phyloP scores from a whole-genome alignment of 2,329 filamentous ascomycete genomes.

The Penicillium sp. region DNA sequence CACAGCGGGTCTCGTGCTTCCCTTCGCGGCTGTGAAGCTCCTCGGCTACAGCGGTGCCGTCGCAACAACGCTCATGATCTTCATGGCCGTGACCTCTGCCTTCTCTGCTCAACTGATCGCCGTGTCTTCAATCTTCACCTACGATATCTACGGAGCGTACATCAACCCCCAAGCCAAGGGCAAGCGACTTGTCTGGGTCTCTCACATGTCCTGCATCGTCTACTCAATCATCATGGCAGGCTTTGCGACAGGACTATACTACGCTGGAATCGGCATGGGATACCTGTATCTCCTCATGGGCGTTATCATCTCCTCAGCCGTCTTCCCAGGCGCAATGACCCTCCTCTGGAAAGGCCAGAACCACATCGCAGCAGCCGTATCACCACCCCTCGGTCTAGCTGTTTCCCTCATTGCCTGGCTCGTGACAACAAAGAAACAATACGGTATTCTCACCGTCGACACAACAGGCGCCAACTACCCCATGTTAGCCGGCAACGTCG shows the following conservation, averaged over 20 bases:
- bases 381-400: conserved; percentile 68
- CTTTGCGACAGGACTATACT: conserved; percentile 74
- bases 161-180: conserved; percentile 77
- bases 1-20: conserved; percentile 78
- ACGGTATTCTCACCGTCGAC: conserved; percentile 67
- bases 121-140: conserved; percentile 84
- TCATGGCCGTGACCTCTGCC: conserved; percentile 87
- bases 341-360: conserved; percentile 81
- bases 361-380: conserved; percentile 69
- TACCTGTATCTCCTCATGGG: conserved; percentile 91
- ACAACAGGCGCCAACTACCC: conserved; percentile 84
- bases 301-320: conserved; percentile 82
- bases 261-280: conserved; percentile 80
- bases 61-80: conserved; percentile 76
- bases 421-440: conserved; percentile 71
- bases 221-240: conserved; percentile 78
- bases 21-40: conserved; percentile 80
- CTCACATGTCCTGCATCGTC: conserved; percentile 69
- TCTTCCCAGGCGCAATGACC: conserved; percentile 78
- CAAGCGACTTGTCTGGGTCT: conserved; percentile 76
- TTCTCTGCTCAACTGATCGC: conserved; percentile 83
- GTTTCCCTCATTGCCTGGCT: conserved; percentile 76
- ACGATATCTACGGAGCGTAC: conserved; percentile 86
- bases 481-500: conserved; percentile 86
- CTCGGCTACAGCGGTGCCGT: conserved; percentile 80